Conservation (phyloP, 225 moss, liverwort and hornwort species). For the Neckera pumila region DNA sequence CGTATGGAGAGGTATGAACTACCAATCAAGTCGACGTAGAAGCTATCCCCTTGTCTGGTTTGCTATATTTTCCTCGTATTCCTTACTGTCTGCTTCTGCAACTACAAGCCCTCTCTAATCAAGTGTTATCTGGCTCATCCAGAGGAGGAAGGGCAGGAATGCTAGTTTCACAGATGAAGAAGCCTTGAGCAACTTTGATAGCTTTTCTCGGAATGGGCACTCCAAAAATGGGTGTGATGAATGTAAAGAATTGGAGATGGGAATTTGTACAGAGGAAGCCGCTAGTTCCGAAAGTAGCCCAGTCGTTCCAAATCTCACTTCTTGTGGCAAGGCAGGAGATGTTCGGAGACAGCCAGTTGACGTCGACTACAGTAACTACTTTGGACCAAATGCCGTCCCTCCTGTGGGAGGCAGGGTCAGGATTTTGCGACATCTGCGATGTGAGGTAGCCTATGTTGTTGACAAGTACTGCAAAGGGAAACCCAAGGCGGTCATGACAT, state of each 20-base stretch:
- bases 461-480: slow-evolving; percentile 59
- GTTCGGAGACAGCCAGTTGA: slow-evolving; percentile 11
- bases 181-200: not conserved
- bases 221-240: slow-evolving; percentile 11
- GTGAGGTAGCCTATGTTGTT: slow-evolving; percentile 59
- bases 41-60: not conserved
- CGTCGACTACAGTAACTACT: slow-evolving; percentile 4
- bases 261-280: not conserved
- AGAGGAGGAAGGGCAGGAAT: not conserved
- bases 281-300: not conserved
- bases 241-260: slow-evolving; percentile 16
- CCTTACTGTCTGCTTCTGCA: not conserved
- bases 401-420: slow-evolving; percentile 58
- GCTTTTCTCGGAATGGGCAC: not conserved
- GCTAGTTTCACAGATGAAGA: not conserved
- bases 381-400: slow-evolving; percentile 7
- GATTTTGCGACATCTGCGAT: slow-evolving; percentile 58
- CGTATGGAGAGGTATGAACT: slow-evolving; percentile 10
- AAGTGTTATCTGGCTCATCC: not conserved
- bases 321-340: slow-evolving; percentile 1
- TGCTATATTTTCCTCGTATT: not conserved
- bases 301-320: not conserved
- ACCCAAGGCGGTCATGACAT: slow-evolving; percentile 29
- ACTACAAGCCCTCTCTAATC: not conserved
- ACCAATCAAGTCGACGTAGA: not conserved